Evolutionary conservation across 202 grass and related monocot genomes (phyloP), one percentile per base, ranked within the genome.

Genomic region (Saccharum hybrid): DNA sequence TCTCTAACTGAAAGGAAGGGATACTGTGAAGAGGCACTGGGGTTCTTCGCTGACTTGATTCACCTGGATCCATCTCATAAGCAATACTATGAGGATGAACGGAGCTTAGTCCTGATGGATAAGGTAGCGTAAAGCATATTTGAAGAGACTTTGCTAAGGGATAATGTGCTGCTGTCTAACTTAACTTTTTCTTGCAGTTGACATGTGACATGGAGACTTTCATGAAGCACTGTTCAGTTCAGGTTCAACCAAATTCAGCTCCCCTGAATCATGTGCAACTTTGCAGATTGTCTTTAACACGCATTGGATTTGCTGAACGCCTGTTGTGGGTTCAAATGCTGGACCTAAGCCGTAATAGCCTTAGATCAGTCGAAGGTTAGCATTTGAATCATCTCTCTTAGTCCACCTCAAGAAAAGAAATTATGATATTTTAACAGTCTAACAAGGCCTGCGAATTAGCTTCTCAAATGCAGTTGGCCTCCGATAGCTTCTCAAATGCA

Each of bases 291-390:
- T 88, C 91, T 63, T 75, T 96, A 87, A 94, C 96, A 38, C 57
- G 72, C 36, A 80, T 96, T 85, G 88, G 89, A 67, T 94, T 85
- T 77, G 56, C 72, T 39, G 91, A 98, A 78, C 86, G 88, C 40
- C 16, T 98, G 10, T 66, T 96, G 65, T 98, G 91, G 92, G 89
- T 98, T 84, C 96, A 94, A 89, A 82, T 89, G 34, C 82, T 98
- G 80, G 96, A 98, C 84, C 96, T 98, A 81, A 92, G 96, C 80
- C 83, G 92, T 76, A 98, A 98, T 65, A 96, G 63, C 40, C 85
- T 98, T 71, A 91, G 80, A 83, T 92, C 91, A 63, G 60, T 92
- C 64, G 82, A 83, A 94, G 96, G 96, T 99, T 67, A 89, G 72
- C 10, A 74, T 59, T 82, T 46, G 8, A 74, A 45, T 75, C 52